A percentile compares a stretch with the other conserved stretches of the same genome.
phyloP scores from a whole-genome alignment of 176 grass and related monocot genomes.

The Avena eriantha region DNA sequence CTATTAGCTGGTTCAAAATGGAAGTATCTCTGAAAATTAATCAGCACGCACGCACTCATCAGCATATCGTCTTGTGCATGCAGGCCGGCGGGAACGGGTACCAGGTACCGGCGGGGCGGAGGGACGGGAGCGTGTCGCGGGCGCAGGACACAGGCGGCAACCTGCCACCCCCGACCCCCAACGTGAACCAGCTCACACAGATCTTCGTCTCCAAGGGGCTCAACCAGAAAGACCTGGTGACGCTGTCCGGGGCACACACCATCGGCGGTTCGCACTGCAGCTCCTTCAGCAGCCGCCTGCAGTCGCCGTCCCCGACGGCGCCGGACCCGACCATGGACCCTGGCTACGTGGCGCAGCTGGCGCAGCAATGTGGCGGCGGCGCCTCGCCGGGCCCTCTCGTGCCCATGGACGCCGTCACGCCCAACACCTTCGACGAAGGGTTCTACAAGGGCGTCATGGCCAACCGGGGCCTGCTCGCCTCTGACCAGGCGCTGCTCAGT shows the following conservation, averaged over 20 bases:
- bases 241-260: slow-evolving; percentile 94
- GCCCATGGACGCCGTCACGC: slow-evolving; percentile 70
- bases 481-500: slow-evolving; percentile 70
- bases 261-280: slow-evolving; percentile 81
- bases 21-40: not conserved
- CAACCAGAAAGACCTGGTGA: slow-evolving; percentile 69
- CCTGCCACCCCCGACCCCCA: slow-evolving; percentile 64
- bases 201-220: slow-evolving; percentile 76
- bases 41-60: not conserved
- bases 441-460: slow-evolving; percentile 74
- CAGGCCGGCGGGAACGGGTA: slow-evolving; percentile 81
- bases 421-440: slow-evolving; percentile 73
- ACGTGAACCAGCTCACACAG: slow-evolving; percentile 59
- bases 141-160: slow-evolving; percentile 61
- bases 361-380: slow-evolving; percentile 53
- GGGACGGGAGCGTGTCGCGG: slow-evolving; percentile 65
- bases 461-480: slow-evolving; percentile 75
- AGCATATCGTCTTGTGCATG: not conserved
- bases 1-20: not conserved
- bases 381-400: slow-evolving; percentile 44
- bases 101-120: slow-evolving; percentile 65
- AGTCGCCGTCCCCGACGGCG: slow-evolving; percentile 36
- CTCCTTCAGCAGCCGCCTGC: slow-evolving; percentile 76
- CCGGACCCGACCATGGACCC: slow-evolving; percentile 76
- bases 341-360: slow-evolving; percentile 61